phyloP scores from a whole-genome alignment of 805 yeast species.

The Babjeviella inositovora region DNA sequence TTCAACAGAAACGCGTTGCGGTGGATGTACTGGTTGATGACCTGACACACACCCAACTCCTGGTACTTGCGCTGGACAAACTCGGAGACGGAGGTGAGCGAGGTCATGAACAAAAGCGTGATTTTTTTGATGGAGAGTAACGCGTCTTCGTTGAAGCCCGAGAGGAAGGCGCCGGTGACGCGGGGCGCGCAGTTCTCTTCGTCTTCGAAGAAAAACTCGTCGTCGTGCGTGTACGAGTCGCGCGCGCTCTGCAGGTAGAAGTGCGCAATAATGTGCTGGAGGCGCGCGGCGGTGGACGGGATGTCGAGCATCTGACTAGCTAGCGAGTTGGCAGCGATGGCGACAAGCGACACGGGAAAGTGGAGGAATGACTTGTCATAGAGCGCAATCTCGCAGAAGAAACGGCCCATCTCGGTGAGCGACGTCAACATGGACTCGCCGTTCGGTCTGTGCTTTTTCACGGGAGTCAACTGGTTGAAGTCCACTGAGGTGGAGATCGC shows the following conservation, averaged over 20 bases:
- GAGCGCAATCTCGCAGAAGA: slow-evolving; percentile 22
- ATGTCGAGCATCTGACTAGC: slow-evolving; percentile 28
- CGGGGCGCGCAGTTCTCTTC: slow-evolving; percentile 19
- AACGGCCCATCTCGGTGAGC: slow-evolving; percentile 23
- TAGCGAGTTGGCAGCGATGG: slow-evolving; percentile 20
- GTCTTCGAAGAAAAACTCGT: slow-evolving; percentile 4
- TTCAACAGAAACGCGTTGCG: too few species aligned
- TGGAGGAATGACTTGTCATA: slow-evolving; percentile 18
- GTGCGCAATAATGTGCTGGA: slow-evolving; percentile 7
- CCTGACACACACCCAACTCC: slow-evolving; percentile 20
- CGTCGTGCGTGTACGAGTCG: too few species aligned
- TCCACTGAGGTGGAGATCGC: slow-evolving; percentile 7
- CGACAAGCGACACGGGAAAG: slow-evolving; percentile 16
- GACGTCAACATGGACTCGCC: slow-evolving; percentile 15
- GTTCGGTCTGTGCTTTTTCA: slow-evolving; percentile 6
- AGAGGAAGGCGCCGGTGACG: slow-evolving; percentile 18
- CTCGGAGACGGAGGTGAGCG: slow-evolving; percentile 17
- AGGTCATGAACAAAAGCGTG: slow-evolving; percentile 15
- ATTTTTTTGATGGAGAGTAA: slow-evolving; percentile 12
- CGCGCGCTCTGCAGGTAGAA: too few species aligned
- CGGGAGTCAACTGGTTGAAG: slow-evolving; percentile 7
- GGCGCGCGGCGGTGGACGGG: slow-evolving; percentile 13
- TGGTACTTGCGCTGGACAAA: slow-evolving; percentile 22
- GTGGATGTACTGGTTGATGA: slow-evolving; percentile 5
- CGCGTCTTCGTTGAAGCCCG: slow-evolving; percentile 17